phyloP scores from a whole-genome alignment of 1,139 yeast species.

The Yamadazyma triangularis region DNA sequence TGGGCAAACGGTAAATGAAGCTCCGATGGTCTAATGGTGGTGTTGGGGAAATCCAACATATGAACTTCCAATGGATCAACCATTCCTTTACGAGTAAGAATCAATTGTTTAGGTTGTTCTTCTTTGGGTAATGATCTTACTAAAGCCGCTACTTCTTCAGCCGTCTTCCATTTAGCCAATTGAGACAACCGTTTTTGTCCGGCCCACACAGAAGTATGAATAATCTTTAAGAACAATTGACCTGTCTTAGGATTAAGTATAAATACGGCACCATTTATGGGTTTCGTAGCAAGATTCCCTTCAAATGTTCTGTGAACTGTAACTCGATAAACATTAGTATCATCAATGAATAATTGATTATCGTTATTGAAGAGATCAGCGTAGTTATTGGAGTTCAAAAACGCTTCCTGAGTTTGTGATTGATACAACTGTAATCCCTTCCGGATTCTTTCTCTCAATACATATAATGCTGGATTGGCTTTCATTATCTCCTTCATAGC shows the following conservation, averaged over 20 bases:
- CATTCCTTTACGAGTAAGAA: conserved; percentile 87
- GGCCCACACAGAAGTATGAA: conserved; percentile 95
- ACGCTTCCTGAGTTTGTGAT: conserved; percentile 90
- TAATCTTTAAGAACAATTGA: conserved; percentile 79
- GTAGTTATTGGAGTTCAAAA: conserved; percentile 82
- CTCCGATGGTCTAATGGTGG: conserved; percentile 86
- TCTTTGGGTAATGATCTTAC: conserved; percentile 85
- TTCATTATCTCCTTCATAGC: conserved; percentile 95
- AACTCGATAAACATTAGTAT: conserved; percentile 91
- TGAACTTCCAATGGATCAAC: conserved; percentile 95
- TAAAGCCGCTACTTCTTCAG: conserved; percentile 94
- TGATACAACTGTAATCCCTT: conserved; percentile 92
- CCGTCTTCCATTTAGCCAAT: conserved; percentile 96
- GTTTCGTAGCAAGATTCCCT: conserved; percentile 89
- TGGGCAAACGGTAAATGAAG: conserved; percentile 86
- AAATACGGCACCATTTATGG: conserved; percentile 90
- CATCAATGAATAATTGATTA: conserved; percentile 82
- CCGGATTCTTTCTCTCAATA: conserved; percentile 86
- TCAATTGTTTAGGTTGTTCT: conserved; percentile 91
- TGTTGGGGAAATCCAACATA: conserved; percentile 93
- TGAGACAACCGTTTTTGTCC: conserved; percentile 96
- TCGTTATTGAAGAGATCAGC: conserved; percentile 86
- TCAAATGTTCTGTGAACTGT: conserved; percentile 89
- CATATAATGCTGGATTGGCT: conserved; percentile 90
- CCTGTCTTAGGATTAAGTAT: conserved; percentile 89